These are phyloP conservation scores for Xylaria sp. DNA, from an alignment of 2,329 filamentous ascomycete genomes.

Conservation along the genomic window DNA sequence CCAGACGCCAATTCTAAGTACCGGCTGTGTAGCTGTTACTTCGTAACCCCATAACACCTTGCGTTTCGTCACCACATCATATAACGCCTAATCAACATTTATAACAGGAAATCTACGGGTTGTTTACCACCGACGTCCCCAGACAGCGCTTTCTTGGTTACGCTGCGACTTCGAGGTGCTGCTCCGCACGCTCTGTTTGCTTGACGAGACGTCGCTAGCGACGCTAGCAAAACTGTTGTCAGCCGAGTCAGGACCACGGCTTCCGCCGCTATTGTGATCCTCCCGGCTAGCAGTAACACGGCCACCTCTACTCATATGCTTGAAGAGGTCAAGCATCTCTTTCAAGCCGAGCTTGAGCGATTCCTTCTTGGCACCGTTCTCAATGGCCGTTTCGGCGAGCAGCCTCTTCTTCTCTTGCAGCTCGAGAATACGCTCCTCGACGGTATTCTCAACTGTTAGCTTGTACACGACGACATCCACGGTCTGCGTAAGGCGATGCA, in stretches of 20 bases:
- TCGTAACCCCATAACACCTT: constrained; percentile 18
- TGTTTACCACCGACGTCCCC: constrained; percentile 30
- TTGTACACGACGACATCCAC: constrained; percentile 95
- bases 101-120: neutral
- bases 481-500: constrained; percentile 97
- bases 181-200: neutral
- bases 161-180: constrained; percentile 7
- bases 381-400: constrained; percentile 89
- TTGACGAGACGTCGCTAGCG: neutral
- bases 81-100: neutral
- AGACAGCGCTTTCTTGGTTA: constrained; percentile 25
- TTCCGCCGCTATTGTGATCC: neutral
- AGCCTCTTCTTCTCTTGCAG: constrained; percentile 93
- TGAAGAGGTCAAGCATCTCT: constrained; percentile 92
- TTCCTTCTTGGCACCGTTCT: constrained; percentile 74
- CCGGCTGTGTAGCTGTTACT: neutral
- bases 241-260: neutral
- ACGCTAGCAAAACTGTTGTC: neutral
- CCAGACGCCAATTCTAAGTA: neutral
- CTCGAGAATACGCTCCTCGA: constrained; percentile 93
- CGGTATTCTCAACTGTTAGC: constrained; percentile 82
- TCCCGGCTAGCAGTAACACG: constrained; percentile 31
- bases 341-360: constrained; percentile 86
- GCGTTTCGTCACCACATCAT: neutral
- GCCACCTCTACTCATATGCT: constrained; percentile 64